Evolutionary conservation across 2,329 filamentous ascomycete genomes (phyloP), one percentile per base, ranked within the genome.

Genomic region (Paraconiothyrium sp.): DNA sequence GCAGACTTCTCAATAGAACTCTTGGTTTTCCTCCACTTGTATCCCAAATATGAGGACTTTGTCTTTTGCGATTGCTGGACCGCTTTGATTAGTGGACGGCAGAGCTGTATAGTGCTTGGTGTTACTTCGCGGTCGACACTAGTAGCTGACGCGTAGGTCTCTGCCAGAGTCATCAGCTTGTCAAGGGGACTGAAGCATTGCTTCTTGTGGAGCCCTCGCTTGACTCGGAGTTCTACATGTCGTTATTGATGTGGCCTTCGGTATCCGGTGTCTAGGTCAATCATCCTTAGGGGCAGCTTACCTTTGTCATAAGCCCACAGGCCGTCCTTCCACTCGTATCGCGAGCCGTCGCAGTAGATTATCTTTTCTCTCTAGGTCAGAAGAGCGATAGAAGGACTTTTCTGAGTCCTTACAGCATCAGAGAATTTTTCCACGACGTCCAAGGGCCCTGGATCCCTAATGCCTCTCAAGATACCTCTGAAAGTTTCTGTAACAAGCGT

Each of bases 261-360:
- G 16, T 22, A 11, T 16, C 32, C 16, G 5, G 35, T 50, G 34
- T 35, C 34, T 35, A 3, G 34, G 34, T 35, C 34, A 2, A n/a
- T 16, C 22, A 30, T 34, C 32, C 32, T 50, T 4, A 2, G 6
- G 11, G 49, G 32, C 10, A n/a, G 32, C 49, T 13, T 52, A 52
- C 49, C 14, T 16, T 10, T 52, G 13, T 52, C 49, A 2, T 34
- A 52, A 52, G 49, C 49, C 49, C 32, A 52, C 11, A 52, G 32
- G 9, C 49, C 49, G 4, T 52, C 39, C 34, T 35, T 52, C 49
- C 32, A 37, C 49, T 52, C 16, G 49, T 52, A 52, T 37, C 49
- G 49, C 32, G 49, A 35, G 13, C 49, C 49, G 11, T 52, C 49
- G 49, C 49, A 52, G 16, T 52, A 52, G 4, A 52, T 35, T 16